A percentile compares a stretch with the other conserved stretches of the same genome.
Conservation (phyloP, 2,329 filamentous ascomycete species). For the Talaromyces sp. region DNA sequence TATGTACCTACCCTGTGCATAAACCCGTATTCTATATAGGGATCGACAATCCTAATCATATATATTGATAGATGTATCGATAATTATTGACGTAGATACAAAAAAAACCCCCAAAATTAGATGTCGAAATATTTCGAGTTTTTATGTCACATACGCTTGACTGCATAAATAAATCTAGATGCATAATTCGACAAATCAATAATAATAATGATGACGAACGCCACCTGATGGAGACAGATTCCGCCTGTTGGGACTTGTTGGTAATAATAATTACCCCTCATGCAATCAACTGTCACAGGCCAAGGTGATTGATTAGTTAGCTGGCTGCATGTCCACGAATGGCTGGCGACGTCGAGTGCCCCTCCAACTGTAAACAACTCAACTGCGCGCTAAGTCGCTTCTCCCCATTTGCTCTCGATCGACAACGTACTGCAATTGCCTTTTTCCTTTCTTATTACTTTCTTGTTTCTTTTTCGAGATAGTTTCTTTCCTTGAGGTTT, state of each 20-base stretch:
- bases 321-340: background rate
- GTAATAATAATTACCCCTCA: background rate
- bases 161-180: background rate
- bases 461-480: background rate
- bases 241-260: background rate
- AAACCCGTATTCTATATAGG: background rate
- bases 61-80: background rate
- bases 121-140: no score
- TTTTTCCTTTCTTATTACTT: background rate
- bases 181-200: background rate
- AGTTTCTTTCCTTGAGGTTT: no score
- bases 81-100: no score
- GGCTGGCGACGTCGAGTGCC: background rate
- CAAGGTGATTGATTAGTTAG: background rate
- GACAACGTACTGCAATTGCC: background rate
- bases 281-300: background rate
- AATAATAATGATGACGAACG: background rate
- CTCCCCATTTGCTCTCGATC: background rate
- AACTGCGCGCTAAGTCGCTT: background rate
- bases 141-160: no score
- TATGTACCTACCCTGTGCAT: background rate
- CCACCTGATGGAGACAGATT: background rate
- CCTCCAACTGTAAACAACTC: background rate
- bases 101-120: no score
- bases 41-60: background rate